Evolutionary conservation across 495 filamentous ascomycete genomes (phyloP), one percentile per base, ranked within the genome.

Genomic region (Aeminium ludgeri): DNA sequence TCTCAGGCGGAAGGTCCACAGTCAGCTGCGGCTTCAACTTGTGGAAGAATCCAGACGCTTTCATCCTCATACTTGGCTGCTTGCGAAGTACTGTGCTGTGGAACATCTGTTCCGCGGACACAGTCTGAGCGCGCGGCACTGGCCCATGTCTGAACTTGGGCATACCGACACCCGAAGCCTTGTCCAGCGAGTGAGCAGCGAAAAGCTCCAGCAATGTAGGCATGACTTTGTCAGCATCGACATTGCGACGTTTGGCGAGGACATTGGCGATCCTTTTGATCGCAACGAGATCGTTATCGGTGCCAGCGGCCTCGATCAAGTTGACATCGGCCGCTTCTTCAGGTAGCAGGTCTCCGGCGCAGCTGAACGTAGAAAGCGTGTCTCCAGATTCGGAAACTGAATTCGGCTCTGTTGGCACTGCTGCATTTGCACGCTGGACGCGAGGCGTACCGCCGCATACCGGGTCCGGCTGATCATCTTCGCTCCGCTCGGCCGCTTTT

Each of bases 311-410:
- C 13, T 23, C 25, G 32, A 36, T 19, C n/a, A 36, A 18, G 12
- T 12, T 36, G 18, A 32, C n/a, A 13, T 28, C 20, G 31, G 16
- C 50, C 2, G 40, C 30, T 43, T 59, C 57, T 36, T 57, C 57
- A 19, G 55, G 57, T 31, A 59, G 40, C 1, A 46, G 44, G 41
- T 59, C 57, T 20, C 57, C 55, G 12, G 18, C 27, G 34, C 37
- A 45, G 38, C 53, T 56, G 38, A 60, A 60, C 0, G 44, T 49
- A 2, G 57, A 58, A 19, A 36, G n/a, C 4, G 41, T 47, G 31
- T 48, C 42, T 11, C 40, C 48, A 34, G 42, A 39, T 25, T 25
- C 23, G 8, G 23, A 25, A 25, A 25, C 23, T 4, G 23, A 25
- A 8, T 25, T 25, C 23, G 23, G 23, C 23, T 25, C 4, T 8